A percentile compares a stretch with the other conserved stretches of the same genome.
These are phyloP conservation scores for Teratosphaeria epicoccoides DNA, from an alignment of 2,329 filamentous ascomycete genomes.

Conservation along the genomic window DNA sequence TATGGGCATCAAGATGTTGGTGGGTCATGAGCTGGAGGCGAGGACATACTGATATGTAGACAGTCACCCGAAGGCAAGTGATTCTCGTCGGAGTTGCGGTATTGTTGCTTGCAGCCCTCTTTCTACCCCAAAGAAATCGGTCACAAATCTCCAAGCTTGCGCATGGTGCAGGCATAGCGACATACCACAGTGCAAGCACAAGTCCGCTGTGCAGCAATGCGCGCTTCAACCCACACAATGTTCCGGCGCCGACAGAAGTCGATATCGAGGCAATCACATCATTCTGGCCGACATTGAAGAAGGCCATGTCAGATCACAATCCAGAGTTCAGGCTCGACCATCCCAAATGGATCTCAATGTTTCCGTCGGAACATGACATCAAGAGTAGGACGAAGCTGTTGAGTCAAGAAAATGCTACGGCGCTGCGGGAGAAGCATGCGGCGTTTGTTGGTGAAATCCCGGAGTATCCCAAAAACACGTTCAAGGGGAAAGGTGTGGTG, in stretches of 20 bases:
- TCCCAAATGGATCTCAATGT: neutral
- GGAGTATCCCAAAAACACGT: slow-evolving; percentile 6
- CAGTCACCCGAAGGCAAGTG: neutral
- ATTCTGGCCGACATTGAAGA: neutral
- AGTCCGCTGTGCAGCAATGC: neutral
- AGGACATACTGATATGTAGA: neutral
- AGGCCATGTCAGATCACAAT: neutral
- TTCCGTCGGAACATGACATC: neutral
- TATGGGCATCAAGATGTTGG: neutral
- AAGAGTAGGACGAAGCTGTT: neutral
- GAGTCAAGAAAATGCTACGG: neutral
- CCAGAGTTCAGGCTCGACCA: neutral
- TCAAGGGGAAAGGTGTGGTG: slow-evolving; percentile 23
- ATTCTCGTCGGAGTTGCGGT: neutral
- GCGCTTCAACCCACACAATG: neutral
- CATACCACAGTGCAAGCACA: neutral
- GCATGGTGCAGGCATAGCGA: neutral
- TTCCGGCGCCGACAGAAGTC: neutral
- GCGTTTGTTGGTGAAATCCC: slow-evolving; percentile 1
- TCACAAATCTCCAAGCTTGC: neutral
- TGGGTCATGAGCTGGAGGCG: neutral
- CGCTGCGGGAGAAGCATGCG: slow-evolving; percentile 2
- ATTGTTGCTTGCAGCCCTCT: neutral
- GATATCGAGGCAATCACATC: neutral
- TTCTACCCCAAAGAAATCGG: neutral